Base-by-base conservation (phyloP, 179 eudicot species). In the Silene noctiflora region DNA sequence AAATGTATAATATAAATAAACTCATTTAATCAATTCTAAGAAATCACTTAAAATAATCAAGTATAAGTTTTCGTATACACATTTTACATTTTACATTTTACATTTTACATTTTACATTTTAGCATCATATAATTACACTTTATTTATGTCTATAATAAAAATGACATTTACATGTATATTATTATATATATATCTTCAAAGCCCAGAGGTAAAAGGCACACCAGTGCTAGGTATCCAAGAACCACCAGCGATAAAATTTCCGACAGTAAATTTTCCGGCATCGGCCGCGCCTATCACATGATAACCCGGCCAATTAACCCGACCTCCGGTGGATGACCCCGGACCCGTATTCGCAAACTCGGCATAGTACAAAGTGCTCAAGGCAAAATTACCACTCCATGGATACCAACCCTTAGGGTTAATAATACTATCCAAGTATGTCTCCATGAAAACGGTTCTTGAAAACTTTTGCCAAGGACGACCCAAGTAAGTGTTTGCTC, bases 231-330 rank as follows among this genome's bases (percentile, higher is more conserved):
- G 83, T 66, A 85, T 61, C 87, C 87, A 85, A 19, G 53, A 75
- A 44, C 65, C 68, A 0, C 85, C 87, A 14, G 14, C 74, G 4
- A 85, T 85, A n/a, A 85, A 85, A 42, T 39, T 73, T 1, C 67
- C 78, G n/a, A 81, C 84, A 6, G 53, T 81, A 51, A 81, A 81
- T 27, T 72, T 72, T 1, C 60, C 80, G 1, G 87, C 85, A 13
- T 77, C 87, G 4, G 66, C 0, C 2, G 78, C 75, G 68, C 80
- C 75, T 3, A 80, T 71, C 7, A 75, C 82, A 33, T 78, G 87
- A 24, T 79, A 85, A 42, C 87, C 87, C 25, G 76, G 66, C 87
- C 87, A 85, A 6, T 77, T 69, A 21, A 85, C 85, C 80, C 87
- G 81, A 0, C 59, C 59, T 0, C 63, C n/a, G 0, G 82, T 80